Evolutionary conservation across 306 rosid genomes (phyloP), one percentile per base, ranked within the genome.

Genomic region (Prunus persica): DNA sequence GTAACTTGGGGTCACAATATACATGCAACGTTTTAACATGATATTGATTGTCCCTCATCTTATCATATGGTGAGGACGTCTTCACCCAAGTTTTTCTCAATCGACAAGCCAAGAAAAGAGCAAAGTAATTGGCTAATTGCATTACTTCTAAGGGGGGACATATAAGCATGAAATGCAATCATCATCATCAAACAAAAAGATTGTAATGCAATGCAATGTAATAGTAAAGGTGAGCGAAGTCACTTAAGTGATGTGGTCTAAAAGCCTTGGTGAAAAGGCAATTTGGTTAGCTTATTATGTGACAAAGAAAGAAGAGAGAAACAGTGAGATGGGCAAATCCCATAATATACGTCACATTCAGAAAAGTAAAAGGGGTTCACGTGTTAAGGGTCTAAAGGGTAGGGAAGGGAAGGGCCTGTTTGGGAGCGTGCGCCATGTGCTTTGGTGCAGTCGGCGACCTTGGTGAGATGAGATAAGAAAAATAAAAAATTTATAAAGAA

Each of bases 371-470:
- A 74, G 50, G 71, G 75, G 0, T 65, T 83, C 86, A 83, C 86
- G 81, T 84, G 81, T 68, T 57, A 60, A 72, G 85, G 67, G 77
- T 54, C 74, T 76, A 83, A 90, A 83, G 85, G 85, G 82, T 8
- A 2, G 51, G 20, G 6, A 14, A 58, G 64, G 71, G 80, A 66
- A 47, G 52, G 81, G 87, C 77, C 65, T 78, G 81, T 71, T 82
- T 76, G 86, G 88, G 81, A 80, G 90, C 84, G 88, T 86, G 88
- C 63, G 86, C 83, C 98, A 91, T 93, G 98, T 93, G 97, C 89
- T 84, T 84, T 19, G 79, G 81, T 80, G 41, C 89, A 82, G 88
- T 89, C 70, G 82, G 85, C 83, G 61, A 86, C 88, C 89, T 80
- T 73, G 41, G 14, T 80, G 52, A 64, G 54, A 73, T 38, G 43